A percentile compares a stretch with the other conserved stretches of the same genome.
phyloP scores from a whole-genome alignment of 1,139 yeast genomes.

The Kluyveromyces sp. region DNA sequence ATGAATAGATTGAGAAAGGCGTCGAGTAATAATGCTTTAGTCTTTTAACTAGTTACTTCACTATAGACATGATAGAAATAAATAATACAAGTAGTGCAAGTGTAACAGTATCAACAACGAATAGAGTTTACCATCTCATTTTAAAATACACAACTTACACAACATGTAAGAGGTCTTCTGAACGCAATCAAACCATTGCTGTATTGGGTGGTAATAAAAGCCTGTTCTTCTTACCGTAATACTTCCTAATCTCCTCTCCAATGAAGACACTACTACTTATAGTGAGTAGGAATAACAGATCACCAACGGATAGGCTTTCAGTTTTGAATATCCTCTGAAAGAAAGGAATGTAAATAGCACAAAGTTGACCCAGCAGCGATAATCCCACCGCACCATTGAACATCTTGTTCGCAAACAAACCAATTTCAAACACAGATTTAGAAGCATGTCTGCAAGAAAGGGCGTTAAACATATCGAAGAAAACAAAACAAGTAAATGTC shows the following conservation, averaged over 20 bases:
- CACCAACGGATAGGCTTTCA: conserved; percentile 69
- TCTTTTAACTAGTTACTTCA: conserved; percentile 11
- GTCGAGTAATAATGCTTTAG: conserved; percentile 46
- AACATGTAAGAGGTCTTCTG: not conserved
- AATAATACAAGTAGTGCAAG: not conserved
- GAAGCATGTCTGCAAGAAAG: conserved; percentile 82
- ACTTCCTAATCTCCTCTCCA: conserved; percentile 78
- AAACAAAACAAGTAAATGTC: conserved; percentile 94
- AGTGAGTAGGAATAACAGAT: conserved; percentile 52
- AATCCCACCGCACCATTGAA: conserved; percentile 91
- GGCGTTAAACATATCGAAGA: conserved; percentile 95
- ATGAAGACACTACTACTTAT: conserved; percentile 77
- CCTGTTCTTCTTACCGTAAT: conserved; percentile 18
- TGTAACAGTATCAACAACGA: not conserved
- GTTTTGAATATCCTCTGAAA: conserved; percentile 91
- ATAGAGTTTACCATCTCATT: not conserved
- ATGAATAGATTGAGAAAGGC: conserved; percentile 91
- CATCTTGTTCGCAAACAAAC: conserved; percentile 70
- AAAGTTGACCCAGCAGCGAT: conserved; percentile 81
- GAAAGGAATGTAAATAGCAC: conserved; percentile 89
- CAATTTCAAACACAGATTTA: conserved; percentile 74
- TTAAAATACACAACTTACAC: conserved; percentile 3
- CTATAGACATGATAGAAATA: not conserved
- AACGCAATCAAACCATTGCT: conserved; percentile 21
- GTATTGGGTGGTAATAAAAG: conserved; percentile 18